Evolutionary conservation across 305 asterid species (phyloP).

Genomic region (Fraxinus latifolia): DNA sequence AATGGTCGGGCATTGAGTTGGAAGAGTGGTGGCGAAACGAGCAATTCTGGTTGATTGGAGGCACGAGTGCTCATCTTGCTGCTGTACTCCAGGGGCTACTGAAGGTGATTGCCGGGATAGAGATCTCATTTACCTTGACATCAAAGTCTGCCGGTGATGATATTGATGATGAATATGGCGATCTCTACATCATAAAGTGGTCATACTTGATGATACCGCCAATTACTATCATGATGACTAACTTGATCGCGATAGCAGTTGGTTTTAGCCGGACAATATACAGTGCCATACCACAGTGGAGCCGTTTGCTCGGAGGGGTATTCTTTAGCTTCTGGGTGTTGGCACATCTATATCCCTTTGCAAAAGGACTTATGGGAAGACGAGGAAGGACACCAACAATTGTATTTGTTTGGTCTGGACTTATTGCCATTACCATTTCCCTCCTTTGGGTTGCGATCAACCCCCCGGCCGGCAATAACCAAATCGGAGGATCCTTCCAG

Average conservation of each 20-base stretch:
- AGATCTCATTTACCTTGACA: slow-evolving; percentile 14
- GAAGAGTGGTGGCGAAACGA: not conserved
- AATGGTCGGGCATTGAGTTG: not conserved
- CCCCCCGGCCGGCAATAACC: not conserved
- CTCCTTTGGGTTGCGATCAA: slow-evolving; percentile 14
- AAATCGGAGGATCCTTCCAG: slow-evolving; percentile 15
- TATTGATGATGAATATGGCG: not conserved
- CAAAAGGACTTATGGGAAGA: slow-evolving; percentile 13
- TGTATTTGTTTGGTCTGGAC: slow-evolving; percentile 13
- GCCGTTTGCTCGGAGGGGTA: slow-evolving; percentile 13
- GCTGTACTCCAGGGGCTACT: slow-evolving; percentile 16
- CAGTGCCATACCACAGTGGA: slow-evolving; percentile 12
- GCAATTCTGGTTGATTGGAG: not conserved
- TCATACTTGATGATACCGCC: slow-evolving; percentile 13
- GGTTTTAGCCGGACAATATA: slow-evolving; percentile 13
- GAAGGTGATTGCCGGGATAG: slow-evolving; percentile 13
- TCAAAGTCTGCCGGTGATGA: slow-evolving; percentile 11
- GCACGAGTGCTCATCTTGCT: slow-evolving; percentile 15
- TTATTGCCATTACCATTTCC: slow-evolving; percentile 9
- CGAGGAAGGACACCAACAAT: slow-evolving; percentile 13
- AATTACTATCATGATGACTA: slow-evolving; percentile 8
- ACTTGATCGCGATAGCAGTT: slow-evolving; percentile 12
- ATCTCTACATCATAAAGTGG: slow-evolving; percentile 8
- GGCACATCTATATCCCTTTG: slow-evolving; percentile 6
- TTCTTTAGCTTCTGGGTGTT: slow-evolving; percentile 14